Evolutionary conservation across 2,329 filamentous ascomycete species (phyloP).

Genomic region (Laburnicola sp.): DNA sequence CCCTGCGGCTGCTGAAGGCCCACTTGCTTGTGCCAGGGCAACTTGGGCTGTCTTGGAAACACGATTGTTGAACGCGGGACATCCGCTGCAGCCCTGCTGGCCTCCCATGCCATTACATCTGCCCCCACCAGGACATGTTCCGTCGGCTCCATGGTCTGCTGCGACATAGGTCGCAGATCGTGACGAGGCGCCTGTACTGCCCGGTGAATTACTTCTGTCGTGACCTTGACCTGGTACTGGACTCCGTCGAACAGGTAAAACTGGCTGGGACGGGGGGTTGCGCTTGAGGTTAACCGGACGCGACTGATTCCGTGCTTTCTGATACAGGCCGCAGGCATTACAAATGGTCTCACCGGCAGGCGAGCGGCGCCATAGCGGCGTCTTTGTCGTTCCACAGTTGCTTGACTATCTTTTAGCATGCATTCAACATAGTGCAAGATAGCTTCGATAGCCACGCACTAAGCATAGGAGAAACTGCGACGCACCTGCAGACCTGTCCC

Average conservation of each 20-base stretch:
- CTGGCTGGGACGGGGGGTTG: conserved; percentile 53
- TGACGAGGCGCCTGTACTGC: conserved; percentile 42
- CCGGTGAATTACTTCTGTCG: conserved; percentile 47
- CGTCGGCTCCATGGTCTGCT: conserved; percentile 72
- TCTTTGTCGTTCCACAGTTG: conserved; percentile 93
- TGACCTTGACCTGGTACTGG: conserved; percentile 44
- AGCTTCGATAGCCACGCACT: background rate
- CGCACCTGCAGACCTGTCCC: conserved; percentile 74
- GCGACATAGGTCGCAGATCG: conserved; percentile 71
- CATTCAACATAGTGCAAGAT: background rate
- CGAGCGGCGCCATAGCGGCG: conserved; percentile 91
- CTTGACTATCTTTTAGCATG: conserved; percentile 53
- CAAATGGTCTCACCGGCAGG: conserved; percentile 94
- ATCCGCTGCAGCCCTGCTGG: conserved; percentile 91
- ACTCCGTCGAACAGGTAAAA: conserved; percentile 42
- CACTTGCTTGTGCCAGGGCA: conserved; percentile 54
- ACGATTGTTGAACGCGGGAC: conserved; percentile 95
- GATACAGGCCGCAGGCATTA: conserved; percentile 94
- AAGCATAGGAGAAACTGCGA: conserved; percentile 7
- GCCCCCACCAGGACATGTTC: conserved; percentile 94
- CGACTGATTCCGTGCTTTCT: conserved; percentile 89
- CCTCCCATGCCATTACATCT: conserved; percentile 96
- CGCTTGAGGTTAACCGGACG: conserved; percentile 90
- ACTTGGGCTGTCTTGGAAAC: conserved; percentile 84
- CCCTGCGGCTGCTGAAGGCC: conserved; percentile 20